Evolutionary conservation across 345 rosid species (phyloP), one percentile per base, ranked within the genome.

Genomic region (Nasturtium officinale): DNA sequence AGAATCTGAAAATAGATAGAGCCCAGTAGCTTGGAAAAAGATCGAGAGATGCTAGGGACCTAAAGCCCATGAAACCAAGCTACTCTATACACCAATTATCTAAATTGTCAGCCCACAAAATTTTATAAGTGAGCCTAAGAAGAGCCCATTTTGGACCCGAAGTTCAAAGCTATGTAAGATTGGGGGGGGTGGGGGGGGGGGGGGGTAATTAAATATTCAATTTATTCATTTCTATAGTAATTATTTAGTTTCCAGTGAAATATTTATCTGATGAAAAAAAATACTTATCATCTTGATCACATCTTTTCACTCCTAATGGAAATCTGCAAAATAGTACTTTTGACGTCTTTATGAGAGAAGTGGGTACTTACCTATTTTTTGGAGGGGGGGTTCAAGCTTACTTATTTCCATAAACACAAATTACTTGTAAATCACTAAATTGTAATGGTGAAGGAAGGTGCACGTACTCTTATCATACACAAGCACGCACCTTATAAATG

Each of bases 401-500:
- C n/a, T n/a, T n/a, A n/a, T n/a, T n/a, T n/a, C n/a, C n/a, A n/a
- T n/a, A n/a, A n/a, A n/a, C n/a, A n/a, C n/a, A n/a, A n/a, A n/a
- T n/a, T 2, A 38, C 15, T 3, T 38, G 43, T 38, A 38, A 37
- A 38, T 15, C n/a, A n/a, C n/a, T n/a, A n/a, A n/a, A n/a, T 43
- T 18, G 2, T 13, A 51, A 51, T 53, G 30, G 17, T 65, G 18
- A 17, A 13, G 15, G 26, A 67, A 26, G 18, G 51, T 67, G 38
- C 61, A 67, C 17, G 37, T 10, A 42, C 17, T 42, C 46, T 15
- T 42, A 67, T 16, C 52, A 26, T 54, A 54, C 72, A 54, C 62
- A 38, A 54, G 62, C 53, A 16, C 52, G 26, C 62, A 67, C 37
- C 2, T 4, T 1, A 67, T 67, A 40, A 40, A 7, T 7, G 1